These are phyloP conservation scores for Cymbidium sinense DNA, from an alignment of 106 monocot genomes.

Conservation along the genomic window DNA sequence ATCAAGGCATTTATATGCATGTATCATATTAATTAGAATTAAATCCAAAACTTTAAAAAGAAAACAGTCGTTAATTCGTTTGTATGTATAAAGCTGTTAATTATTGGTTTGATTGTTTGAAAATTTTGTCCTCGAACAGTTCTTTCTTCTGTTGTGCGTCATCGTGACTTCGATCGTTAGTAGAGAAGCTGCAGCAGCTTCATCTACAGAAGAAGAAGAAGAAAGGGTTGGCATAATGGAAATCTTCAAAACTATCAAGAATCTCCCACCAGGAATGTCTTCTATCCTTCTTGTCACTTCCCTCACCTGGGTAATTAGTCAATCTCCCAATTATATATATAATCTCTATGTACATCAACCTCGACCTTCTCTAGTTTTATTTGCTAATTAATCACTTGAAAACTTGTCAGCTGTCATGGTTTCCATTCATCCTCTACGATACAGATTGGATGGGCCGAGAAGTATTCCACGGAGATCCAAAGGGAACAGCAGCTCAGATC, in stretches of 20 bases:
- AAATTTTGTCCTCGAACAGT: slow-evolving; percentile 12
- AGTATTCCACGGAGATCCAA: slow-evolving; percentile 77
- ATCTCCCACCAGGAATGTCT: slow-evolving; percentile 54
- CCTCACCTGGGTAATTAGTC: slow-evolving; percentile 50
- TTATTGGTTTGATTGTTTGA: too few relatives aligned
- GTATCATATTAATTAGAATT: too few relatives aligned
- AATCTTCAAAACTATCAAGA: slow-evolving; percentile 38
- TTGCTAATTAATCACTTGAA: not conserved
- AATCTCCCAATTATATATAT: not conserved
- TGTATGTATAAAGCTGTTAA: too few relatives aligned
- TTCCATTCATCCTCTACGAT: slow-evolving; percentile 87
- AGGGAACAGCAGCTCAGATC: slow-evolving; percentile 33
- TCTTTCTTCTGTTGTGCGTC: slow-evolving; percentile 34
- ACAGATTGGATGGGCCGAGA: slow-evolving; percentile 99
- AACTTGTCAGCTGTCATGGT: slow-evolving; percentile 67
- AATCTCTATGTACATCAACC: not conserved
- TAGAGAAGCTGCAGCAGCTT: slow-evolving; percentile 29
- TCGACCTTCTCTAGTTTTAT: not conserved
- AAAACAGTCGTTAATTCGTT: too few relatives aligned
- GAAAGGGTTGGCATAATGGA: slow-evolving; percentile 6
- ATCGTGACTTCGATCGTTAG: slow-evolving; percentile 33
- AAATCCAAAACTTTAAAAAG: too few relatives aligned
- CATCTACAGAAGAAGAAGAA: slow-evolving; percentile 13
- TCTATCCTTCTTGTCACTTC: slow-evolving; percentile 45
- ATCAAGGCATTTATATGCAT: too few relatives aligned